Evolutionary conservation across 805 yeast genomes (phyloP).

Genomic region (Pichia californica): DNA sequence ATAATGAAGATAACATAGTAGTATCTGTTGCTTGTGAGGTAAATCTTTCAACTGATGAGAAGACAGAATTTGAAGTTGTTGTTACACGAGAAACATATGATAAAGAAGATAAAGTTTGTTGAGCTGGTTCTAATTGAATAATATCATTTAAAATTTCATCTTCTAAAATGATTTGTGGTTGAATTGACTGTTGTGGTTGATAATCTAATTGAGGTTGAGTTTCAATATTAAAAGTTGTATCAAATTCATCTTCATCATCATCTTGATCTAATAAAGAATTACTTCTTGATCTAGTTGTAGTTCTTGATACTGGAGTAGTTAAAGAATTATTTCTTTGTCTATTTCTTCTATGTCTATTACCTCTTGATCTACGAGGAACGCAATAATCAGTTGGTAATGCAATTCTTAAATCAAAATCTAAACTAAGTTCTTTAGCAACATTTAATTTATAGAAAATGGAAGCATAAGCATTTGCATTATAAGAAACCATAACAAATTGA

Average conservation of each 20-base stretch:
- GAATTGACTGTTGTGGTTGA: constrained; percentile 7
- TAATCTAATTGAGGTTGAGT: background rate
- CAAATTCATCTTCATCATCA: constrained; percentile 11
- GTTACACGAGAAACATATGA: constrained; percentile 5
- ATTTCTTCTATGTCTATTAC: constrained; percentile 3
- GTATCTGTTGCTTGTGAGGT: constrained; percentile 5
- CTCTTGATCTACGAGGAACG: constrained; percentile 24
- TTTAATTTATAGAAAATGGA: constrained; percentile 28
- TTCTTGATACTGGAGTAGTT: background rate
- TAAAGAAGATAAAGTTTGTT: constrained; percentile 7
- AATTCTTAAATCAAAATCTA: constrained; percentile 25
- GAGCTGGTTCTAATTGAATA: constrained; percentile 9
- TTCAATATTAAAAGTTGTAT: constrained; percentile 7
- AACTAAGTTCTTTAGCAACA: constrained; percentile 27
- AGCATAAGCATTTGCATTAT: constrained; percentile 23
- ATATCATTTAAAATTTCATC: constrained; percentile 10
- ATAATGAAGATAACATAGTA: constrained; percentile 4
- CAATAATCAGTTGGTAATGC: constrained; percentile 24
- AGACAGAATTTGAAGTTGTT: constrained; percentile 4
- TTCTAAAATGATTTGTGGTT: constrained; percentile 10
- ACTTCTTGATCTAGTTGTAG: constrained; percentile 8
- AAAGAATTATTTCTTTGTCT: constrained; percentile 5
- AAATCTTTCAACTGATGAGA: constrained; percentile 10
- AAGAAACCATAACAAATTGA: constrained; percentile 23
- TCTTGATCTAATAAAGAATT: constrained; percentile 10